Evolutionary conservation across 805 yeast species (phyloP).

Genomic region (Metschnikowia chrysomelidarum): DNA sequence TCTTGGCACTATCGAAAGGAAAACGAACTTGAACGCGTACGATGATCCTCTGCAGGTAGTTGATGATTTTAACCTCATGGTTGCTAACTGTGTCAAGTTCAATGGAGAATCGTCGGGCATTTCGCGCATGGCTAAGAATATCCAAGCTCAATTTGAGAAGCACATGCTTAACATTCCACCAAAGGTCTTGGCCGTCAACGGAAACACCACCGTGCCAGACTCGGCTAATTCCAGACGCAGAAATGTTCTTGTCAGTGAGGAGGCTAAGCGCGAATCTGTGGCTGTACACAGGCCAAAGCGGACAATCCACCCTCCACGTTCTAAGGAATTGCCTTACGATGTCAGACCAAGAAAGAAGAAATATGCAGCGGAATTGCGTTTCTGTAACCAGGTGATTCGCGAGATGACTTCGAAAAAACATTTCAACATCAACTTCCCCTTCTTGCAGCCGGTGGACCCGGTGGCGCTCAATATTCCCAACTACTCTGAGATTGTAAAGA

Average conservation of each 20-base stretch:
- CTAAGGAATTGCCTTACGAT: constrained; percentile 90
- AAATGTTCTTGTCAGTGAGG: constrained; percentile 20
- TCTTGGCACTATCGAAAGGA: constrained; percentile 82
- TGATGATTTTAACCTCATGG: constrained; percentile 82
- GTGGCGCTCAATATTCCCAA: constrained; percentile 91
- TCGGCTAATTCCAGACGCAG: constrained; percentile 21
- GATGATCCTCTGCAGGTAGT: constrained; percentile 64
- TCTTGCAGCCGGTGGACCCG: constrained; percentile 91
- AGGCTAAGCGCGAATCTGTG: constrained; percentile 62
- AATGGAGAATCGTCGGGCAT: constrained; percentile 84
- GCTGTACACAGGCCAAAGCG: constrained; percentile 90
- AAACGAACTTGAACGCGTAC: constrained; percentile 68
- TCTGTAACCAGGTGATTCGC: constrained; percentile 76
- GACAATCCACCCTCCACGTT: constrained; percentile 94
- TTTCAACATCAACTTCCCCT: constrained; percentile 83
- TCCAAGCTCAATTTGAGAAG: constrained; percentile 90
- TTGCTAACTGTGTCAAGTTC: constrained; percentile 74
- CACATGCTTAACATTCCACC: constrained; percentile 92
- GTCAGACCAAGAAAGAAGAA: constrained; percentile 89
- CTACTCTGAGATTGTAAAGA: constrained; percentile 79
- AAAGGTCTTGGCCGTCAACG: constrained; percentile 29
- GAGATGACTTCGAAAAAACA: constrained; percentile 83
- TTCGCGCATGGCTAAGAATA: constrained; percentile 86
- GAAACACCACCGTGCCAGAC: constrained; percentile 12
- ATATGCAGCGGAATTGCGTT: constrained; percentile 83